phyloP scores from a whole-genome alignment of 1,139 yeast species.

The Saccharomyces hybrid region DNA sequence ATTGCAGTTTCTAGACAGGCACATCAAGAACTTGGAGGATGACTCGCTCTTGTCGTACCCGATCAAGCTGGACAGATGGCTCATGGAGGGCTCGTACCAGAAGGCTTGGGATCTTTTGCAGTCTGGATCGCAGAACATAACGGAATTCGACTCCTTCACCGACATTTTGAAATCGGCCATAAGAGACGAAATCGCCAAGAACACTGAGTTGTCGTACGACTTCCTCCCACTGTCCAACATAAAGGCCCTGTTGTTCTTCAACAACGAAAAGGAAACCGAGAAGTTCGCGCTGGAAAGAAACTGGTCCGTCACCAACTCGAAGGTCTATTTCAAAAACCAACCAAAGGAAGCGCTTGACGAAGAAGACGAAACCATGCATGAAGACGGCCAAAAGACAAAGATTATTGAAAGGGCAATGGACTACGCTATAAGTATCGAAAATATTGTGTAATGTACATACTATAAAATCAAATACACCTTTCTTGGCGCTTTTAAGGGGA shows the following conservation, averaged over 20 bases:
- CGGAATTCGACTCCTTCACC: conserved; percentile 54
- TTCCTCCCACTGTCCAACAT: conserved; percentile 76
- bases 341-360: conserved; percentile 10
- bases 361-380: conserved; percentile 11
- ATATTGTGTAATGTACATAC: conserved; percentile 22
- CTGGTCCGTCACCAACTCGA: conserved; percentile 58
- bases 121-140: conserved; percentile 32
- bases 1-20: conserved; percentile 60
- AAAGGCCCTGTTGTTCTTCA: conserved; percentile 68
- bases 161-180: conserved; percentile 65
- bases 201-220: conserved; percentile 72
- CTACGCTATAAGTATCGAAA: conserved; percentile 31
- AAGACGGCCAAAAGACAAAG: conserved; percentile 10
- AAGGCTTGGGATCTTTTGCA: conserved; percentile 76
- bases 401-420: conserved; percentile 27
- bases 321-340: conserved; percentile 47
- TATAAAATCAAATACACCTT: too few relatives aligned
- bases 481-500: too few relatives aligned
- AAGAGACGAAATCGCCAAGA: conserved; percentile 80
- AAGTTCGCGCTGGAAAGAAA: conserved; percentile 50
- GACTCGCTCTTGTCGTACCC: conserved; percentile 70
- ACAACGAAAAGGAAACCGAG: conserved; percentile 59
- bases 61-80: conserved; percentile 79
- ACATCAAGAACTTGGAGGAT: conserved; percentile 46
- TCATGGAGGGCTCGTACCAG: conserved; percentile 94